phyloP scores from a whole-genome alignment of 2,329 filamentous ascomycete species.

The Fusarium oxysporum region DNA sequence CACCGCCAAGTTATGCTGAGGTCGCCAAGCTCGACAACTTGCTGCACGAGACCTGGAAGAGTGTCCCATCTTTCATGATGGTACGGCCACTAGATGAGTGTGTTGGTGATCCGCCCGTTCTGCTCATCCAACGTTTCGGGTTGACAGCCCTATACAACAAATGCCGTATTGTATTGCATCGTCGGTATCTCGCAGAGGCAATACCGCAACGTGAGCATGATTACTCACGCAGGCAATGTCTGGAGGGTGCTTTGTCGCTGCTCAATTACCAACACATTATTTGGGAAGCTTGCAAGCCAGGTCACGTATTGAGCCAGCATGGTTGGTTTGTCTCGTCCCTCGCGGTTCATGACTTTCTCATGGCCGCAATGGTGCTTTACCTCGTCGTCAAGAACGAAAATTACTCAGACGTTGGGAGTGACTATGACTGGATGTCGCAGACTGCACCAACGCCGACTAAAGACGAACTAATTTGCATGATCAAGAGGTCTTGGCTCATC shows the following conservation, averaged over 20 bases:
- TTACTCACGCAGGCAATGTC: constrained; percentile 63
- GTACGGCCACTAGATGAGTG: constrained; percentile 61
- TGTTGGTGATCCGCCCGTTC: constrained; percentile 59
- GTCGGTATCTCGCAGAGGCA: constrained; percentile 62
- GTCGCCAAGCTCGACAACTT: constrained; percentile 60
- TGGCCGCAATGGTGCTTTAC: constrained; percentile 71
- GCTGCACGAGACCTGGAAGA: constrained; percentile 59
- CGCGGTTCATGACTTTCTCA: constrained; percentile 69
- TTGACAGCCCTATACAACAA: constrained; percentile 66
- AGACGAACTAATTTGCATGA: constrained; percentile 53
- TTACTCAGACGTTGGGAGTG: constrained; percentile 52
- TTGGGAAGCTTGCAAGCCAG: constrained; percentile 62
- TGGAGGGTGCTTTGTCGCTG: constrained; percentile 62
- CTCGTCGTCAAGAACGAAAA: constrained; percentile 60
- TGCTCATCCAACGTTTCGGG: constrained; percentile 65
- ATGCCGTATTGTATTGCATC: constrained; percentile 66
- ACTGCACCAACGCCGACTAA: constrained; percentile 50
- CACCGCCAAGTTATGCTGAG: constrained; percentile 60
- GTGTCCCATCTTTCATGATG: constrained; percentile 61
- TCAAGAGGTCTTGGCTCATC: constrained; percentile 57
- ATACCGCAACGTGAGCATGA: constrained; percentile 58
- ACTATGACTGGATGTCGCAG: constrained; percentile 51
- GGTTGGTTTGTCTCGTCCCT: constrained; percentile 69
- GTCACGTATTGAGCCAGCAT: constrained; percentile 63
- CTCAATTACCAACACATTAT: constrained; percentile 61